Conservation (phyloP, 2,329 filamentous ascomycete species). For the Epichloe typhina region DNA sequence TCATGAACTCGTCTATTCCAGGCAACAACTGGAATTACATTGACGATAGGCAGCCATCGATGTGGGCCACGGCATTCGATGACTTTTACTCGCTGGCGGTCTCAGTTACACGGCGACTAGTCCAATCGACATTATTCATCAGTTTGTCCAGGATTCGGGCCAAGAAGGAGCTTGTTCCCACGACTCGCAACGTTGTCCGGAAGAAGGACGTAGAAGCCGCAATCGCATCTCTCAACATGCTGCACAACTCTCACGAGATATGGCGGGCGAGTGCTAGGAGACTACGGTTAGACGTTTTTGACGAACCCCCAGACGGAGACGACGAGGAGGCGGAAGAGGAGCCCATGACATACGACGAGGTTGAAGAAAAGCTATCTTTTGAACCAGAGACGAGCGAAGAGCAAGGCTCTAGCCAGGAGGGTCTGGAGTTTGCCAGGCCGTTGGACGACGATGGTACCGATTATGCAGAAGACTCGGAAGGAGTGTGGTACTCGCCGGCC, state of each 20-base stretch:
- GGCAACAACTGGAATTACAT: constrained; percentile 56
- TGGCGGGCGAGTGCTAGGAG: constrained; percentile 37
- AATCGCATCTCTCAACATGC: constrained; percentile 31
- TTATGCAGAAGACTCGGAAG: constrained; percentile 7
- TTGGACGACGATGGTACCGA: not conserved
- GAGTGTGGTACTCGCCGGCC: constrained; percentile 25
- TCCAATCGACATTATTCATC: constrained; percentile 57
- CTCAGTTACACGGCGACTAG: constrained; percentile 55
- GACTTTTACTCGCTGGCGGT: constrained; percentile 60
- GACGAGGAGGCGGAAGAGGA: constrained; percentile 13
- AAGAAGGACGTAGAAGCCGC: constrained; percentile 36
- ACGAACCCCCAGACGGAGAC: constrained; percentile 17
- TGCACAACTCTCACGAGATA: constrained; percentile 23
- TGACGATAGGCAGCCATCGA: constrained; percentile 49
- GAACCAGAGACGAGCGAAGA: not conserved
- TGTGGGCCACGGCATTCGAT: constrained; percentile 61
- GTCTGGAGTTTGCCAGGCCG: not conserved
- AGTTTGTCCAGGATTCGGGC: constrained; percentile 55
- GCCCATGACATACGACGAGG: constrained; percentile 29
- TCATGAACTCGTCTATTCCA: constrained; percentile 57
- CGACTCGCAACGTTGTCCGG: constrained; percentile 22
- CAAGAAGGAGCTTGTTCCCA: constrained; percentile 20
- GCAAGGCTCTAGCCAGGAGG: not conserved
- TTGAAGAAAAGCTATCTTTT: constrained; percentile 26
- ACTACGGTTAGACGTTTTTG: constrained; percentile 33